Base-by-base conservation (phyloP, 176 grass and related monocot species). In the Rhynchospora pubera region DNA sequence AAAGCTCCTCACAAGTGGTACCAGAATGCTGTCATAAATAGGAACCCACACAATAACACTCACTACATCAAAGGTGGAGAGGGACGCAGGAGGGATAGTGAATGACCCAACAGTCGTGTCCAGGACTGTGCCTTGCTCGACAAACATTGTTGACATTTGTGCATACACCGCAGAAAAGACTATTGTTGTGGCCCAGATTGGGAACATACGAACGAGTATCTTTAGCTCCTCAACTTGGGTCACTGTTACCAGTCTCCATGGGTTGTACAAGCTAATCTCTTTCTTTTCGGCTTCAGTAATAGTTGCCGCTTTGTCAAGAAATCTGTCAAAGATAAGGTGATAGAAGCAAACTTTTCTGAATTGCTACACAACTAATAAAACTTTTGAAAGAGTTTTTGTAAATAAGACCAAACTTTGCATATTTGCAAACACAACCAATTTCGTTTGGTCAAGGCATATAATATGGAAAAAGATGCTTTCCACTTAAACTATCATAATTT, bases 191-290 rank as follows among this genome's bases (percentile, higher is more conserved):
- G 88, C 93, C 93, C 91, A 97, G 48, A 97, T 70, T 66, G 93
- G 93, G 77, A 97, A 88, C 93, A 97, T 97, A 62, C 93, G 82
- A 34, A 97, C 44, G 9, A 97, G 77, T 74, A 97, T 93, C 88
- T 97, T 97, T 73, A 97, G 79, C 83, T 97, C 93, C 79, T 97
- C 93, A 50, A 97, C 93, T 84, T 97, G 93, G 43, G 90, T 97
- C 11, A 97, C 90, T 10, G 93, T 97, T 83, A 91, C 91, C 3
- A 97, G 72, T 43, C 79, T 46, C 93, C 93, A 97, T 66, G 93
- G 88, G 43, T 89, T 89, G 50, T 32, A 89, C 62, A 85, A 83
- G 58, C 26, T 81, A 24, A 82, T 70, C 10, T 30, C 64, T 84
- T 97, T 90, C 51, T 84, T 82, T 84, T 97, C 93, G 82, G 87